phyloP scores from a whole-genome alignment of 2,329 filamentous ascomycete genomes.

The Pestalotiopsis sp. region DNA sequence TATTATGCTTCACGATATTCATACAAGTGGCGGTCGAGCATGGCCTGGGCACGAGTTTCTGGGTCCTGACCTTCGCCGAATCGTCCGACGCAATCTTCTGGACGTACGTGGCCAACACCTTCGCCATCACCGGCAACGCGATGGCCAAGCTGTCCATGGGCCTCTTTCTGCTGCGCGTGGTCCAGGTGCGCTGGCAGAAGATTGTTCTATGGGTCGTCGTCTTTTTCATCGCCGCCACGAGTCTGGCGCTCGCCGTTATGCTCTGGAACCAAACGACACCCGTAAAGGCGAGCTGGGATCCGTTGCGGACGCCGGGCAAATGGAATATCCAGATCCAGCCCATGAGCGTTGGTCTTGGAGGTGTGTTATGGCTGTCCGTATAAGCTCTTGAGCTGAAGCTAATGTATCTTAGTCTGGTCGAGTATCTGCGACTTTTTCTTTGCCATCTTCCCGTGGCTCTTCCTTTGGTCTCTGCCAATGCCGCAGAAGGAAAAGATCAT shows the following conservation, averaged over 20 bases:
- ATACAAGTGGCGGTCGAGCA: constrained; percentile 37
- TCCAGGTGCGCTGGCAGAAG: constrained; percentile 35
- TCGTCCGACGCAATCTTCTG: constrained; percentile 39
- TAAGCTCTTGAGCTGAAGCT: background rate
- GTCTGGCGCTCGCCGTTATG: constrained; percentile 33
- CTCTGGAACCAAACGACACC: constrained; percentile 41
- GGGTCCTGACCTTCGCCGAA: constrained; percentile 29
- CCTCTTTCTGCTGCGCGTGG: constrained; percentile 38
- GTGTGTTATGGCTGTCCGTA: constrained; percentile 16
- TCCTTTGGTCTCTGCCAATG: constrained; percentile 26
- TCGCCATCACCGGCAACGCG: constrained; percentile 38
- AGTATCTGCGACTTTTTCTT: constrained; percentile 32
- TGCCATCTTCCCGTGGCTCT: constrained; percentile 29
- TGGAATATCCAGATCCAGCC: constrained; percentile 39
- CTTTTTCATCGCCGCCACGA: constrained; percentile 31
- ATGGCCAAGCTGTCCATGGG: constrained; percentile 41
- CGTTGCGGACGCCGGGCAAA: constrained; percentile 32
- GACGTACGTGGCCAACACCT: constrained; percentile 39
- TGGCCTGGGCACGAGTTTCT: constrained; percentile 36
- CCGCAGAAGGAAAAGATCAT: constrained; percentile 29
- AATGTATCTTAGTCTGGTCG: constrained; percentile 32
- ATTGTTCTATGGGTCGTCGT: constrained; percentile 34
- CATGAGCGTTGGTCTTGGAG: constrained; percentile 37
- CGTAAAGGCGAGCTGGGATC: constrained; percentile 36
- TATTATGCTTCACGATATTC: constrained; percentile 34